A percentile compares a stretch with the other conserved stretches of the same genome.
phyloP scores from a whole-genome alignment of 2,329 filamentous ascomycete species.

The Trichoderma asperellum region DNA sequence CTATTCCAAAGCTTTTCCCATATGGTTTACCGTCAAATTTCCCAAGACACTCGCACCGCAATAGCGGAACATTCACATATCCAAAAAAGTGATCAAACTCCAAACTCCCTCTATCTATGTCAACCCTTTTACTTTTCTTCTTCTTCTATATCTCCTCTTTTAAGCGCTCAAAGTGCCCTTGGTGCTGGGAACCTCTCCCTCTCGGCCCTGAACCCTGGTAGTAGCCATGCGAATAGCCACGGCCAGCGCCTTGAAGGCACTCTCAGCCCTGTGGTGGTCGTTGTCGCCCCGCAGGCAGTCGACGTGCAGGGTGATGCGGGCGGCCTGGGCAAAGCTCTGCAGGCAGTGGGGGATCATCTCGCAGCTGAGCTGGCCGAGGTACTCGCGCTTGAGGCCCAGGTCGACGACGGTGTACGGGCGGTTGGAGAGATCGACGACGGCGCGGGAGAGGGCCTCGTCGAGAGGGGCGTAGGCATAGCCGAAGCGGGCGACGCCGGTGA shows the following conservation, averaged over 20 bases:
- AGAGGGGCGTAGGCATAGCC: conserved; percentile 91
- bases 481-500: conserved; percentile 84
- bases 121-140: conserved; percentile 8
- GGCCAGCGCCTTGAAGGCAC: conserved; percentile 94
- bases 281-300: conserved; percentile 89
- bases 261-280: conserved; percentile 95
- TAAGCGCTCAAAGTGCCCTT: conserved; percentile 82
- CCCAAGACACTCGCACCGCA: background rate
- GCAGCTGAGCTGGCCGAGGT: conserved; percentile 87
- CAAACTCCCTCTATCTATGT: conserved; percentile 22
- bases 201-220: conserved; percentile 72
- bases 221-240: conserved; percentile 82
- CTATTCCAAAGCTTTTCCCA: background rate
- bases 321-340: conserved; percentile 89
- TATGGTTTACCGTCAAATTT: background rate
- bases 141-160: background rate
- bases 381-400: conserved; percentile 84
- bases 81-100: conserved; percentile 20
- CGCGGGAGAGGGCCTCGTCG: conserved; percentile 91
- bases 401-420: conserved; percentile 84
- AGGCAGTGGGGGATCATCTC: conserved; percentile 98
- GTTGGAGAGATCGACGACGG: conserved; percentile 93
- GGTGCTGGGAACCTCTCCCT: conserved; percentile 93
- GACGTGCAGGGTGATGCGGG: conserved; percentile 91
- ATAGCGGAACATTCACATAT: background rate